A percentile compares a stretch with the other conserved stretches of the same genome.
These are phyloP conservation scores for Seiridium unicorne DNA, from an alignment of 2,329 filamentous ascomycete genomes.

Conservation along the genomic window DNA sequence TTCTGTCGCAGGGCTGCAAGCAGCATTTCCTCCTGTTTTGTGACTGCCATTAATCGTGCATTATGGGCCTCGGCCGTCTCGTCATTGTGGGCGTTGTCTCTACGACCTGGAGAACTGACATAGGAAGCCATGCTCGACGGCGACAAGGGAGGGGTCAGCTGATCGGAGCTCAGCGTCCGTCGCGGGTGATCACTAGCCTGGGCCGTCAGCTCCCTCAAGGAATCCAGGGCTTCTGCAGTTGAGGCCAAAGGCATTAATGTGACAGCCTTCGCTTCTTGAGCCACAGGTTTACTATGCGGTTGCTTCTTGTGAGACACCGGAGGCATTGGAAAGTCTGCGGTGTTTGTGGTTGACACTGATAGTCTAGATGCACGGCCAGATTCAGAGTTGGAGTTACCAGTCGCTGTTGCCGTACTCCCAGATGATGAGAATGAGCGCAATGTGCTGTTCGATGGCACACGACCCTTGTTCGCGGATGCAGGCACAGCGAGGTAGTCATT, in stretches of 20 bases:
- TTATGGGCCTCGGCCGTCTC: slow-evolving; percentile 22
- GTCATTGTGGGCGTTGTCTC: not conserved
- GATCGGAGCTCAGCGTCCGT: slow-evolving; percentile 32
- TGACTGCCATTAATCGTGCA: slow-evolving; percentile 55
- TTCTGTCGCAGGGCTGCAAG: slow-evolving; percentile 56
- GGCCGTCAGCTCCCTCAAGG: not conserved
- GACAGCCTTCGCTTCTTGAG: slow-evolving; percentile 39
- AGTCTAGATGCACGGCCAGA: slow-evolving; percentile 26
- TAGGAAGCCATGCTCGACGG: slow-evolving; percentile 51
- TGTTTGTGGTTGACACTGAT: slow-evolving; percentile 36
- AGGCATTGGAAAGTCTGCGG: slow-evolving; percentile 29
- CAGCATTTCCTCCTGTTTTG: slow-evolving; percentile 57
- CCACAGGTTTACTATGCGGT: slow-evolving; percentile 18
- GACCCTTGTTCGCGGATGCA: slow-evolving; percentile 18
- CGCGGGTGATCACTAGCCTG: slow-evolving; percentile 2
- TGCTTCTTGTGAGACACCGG: slow-evolving; percentile 22
- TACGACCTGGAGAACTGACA: slow-evolving; percentile 30
- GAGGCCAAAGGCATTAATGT: slow-evolving; percentile 32
- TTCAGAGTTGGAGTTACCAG: slow-evolving; percentile 12
- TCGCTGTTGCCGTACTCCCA: slow-evolving; percentile 17
- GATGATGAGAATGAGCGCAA: slow-evolving; percentile 21
- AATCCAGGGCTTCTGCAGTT: slow-evolving; percentile 18
- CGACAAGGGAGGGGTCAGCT: slow-evolving; percentile 50
- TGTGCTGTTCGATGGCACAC: slow-evolving; percentile 20
- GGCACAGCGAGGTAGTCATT: slow-evolving; percentile 44